A percentile compares a stretch with the other conserved stretches of the same genome.
Evolutionary conservation across 164 flowering plant species (phyloP).

Genomic region (Nymphaea colorata): DNA sequence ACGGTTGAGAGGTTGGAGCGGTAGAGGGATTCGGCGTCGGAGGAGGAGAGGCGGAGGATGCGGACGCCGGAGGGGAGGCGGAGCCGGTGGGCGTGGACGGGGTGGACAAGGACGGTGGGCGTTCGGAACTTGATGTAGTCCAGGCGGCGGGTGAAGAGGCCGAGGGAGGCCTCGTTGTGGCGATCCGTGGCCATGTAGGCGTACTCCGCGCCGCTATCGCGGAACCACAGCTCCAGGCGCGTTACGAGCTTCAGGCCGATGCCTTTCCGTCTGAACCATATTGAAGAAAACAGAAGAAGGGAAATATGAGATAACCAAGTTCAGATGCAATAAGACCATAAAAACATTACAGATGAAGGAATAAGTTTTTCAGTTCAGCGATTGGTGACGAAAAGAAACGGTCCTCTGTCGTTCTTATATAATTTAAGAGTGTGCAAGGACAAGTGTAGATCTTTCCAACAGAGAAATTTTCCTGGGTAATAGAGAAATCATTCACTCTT

Average conservation of each 20-base stretch:
- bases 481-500: too few relatives aligned
- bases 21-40: slow-evolving; percentile 70
- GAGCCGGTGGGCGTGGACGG: slow-evolving; percentile 77
- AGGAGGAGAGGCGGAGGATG: slow-evolving; percentile 34
- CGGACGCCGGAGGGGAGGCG: slow-evolving; percentile 23
- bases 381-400: not conserved
- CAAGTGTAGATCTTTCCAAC: not conserved
- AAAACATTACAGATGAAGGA: too few relatives aligned
- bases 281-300: not conserved
- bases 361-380: too few relatives aligned
- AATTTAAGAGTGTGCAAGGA: not conserved
- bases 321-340: too few relatives aligned
- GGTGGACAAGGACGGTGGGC: slow-evolving; percentile 77
- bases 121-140: slow-evolving; percentile 85
- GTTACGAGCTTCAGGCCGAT: slow-evolving; percentile 58
- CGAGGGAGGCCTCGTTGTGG: slow-evolving; percentile 71
- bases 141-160: slow-evolving; percentile 68
- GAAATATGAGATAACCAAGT: too few relatives aligned
- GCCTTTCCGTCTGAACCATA: slow-evolving; percentile 59
- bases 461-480: not conserved
- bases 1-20: slow-evolving; percentile 62
- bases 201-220: slow-evolving; percentile 75
- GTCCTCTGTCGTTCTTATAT: not conserved
- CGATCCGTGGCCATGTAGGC: slow-evolving; percentile 89
- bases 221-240: slow-evolving; percentile 68